Percentiles rank a stretch among this genome's conserved stretches.
These are phyloP conservation scores for Cordyceps tenuipes DNA, from an alignment of 2,329 filamentous ascomycete genomes.

Conservation along the genomic window DNA sequence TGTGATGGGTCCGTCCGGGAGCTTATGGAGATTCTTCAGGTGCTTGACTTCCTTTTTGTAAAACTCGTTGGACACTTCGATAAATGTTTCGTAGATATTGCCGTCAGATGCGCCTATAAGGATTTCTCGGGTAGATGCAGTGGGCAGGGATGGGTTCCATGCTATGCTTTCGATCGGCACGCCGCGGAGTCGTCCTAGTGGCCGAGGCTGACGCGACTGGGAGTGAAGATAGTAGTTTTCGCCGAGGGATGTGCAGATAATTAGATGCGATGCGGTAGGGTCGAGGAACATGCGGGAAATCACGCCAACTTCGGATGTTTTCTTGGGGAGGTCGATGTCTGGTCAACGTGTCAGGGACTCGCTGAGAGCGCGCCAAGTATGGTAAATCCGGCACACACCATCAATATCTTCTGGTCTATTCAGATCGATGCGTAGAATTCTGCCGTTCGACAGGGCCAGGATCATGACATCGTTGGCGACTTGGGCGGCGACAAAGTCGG, in stretches of 20 bases:
- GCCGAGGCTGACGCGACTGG: slow-evolving; percentile 80
- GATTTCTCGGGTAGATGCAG: slow-evolving; percentile 90
- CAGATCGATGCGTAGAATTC: slow-evolving; percentile 88
- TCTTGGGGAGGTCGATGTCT: slow-evolving; percentile 97
- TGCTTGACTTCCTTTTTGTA: slow-evolving; percentile 94
- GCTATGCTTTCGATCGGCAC: slow-evolving; percentile 83
- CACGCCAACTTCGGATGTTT: slow-evolving; percentile 79
- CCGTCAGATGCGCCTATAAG: slow-evolving; percentile 87
- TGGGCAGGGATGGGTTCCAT: slow-evolving; percentile 91
- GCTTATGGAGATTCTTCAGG: slow-evolving; percentile 72
- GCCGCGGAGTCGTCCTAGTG: slow-evolving; percentile 72
- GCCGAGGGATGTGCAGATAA: slow-evolving; percentile 82
- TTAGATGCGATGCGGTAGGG: slow-evolving; percentile 86
- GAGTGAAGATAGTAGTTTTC: slow-evolving; percentile 98
- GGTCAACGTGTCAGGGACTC: slow-evolving; percentile 12
- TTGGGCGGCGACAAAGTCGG: slow-evolving; percentile 92
- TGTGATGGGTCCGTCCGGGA: slow-evolving; percentile 73
- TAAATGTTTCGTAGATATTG: slow-evolving; percentile 88
- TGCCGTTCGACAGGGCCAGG: slow-evolving; percentile 81
- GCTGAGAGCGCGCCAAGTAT: not conserved
- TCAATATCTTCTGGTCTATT: slow-evolving; percentile 94
- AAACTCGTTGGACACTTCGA: slow-evolving; percentile 90
- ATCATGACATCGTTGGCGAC: slow-evolving; percentile 96
- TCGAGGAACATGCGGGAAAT: slow-evolving; percentile 97
- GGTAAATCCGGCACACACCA: slow-evolving; percentile 40